Percentiles rank a stretch among this genome's conserved stretches.
Evolutionary conservation across 345 rosid species (phyloP).

Genomic region (Reutealis trisperma): DNA sequence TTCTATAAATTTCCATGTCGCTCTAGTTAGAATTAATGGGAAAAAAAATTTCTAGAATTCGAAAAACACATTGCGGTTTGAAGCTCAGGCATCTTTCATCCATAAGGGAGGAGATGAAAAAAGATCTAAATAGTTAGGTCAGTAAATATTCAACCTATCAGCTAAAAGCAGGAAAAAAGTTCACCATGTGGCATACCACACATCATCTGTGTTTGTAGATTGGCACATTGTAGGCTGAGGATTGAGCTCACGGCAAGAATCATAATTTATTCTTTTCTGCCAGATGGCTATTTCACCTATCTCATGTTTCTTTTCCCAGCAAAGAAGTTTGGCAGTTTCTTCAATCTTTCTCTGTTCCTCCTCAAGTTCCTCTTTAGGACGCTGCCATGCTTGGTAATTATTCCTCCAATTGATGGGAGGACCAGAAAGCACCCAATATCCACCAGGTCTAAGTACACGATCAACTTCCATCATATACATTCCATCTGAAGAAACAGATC

Average conservation of each 20-base stretch:
- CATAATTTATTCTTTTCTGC: conserved; percentile 30
- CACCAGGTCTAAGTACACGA: conserved; percentile 39
- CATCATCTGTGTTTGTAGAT: conserved; percentile 30
- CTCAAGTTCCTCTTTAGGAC: conserved; percentile 34
- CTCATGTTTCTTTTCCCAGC: conserved; percentile 43
- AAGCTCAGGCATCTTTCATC: not conserved
- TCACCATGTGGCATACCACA: conserved; percentile 16
- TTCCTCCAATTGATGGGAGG: conserved; percentile 37
- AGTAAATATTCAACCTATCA: conserved; percentile 1
- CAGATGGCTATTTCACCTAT: conserved; percentile 35
- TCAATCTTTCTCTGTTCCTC: conserved; percentile 32
- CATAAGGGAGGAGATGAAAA: not conserved
- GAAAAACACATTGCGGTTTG: not conserved
- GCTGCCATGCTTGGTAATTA: conserved; percentile 35
- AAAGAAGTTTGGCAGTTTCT: conserved; percentile 33
- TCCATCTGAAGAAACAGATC: conserved; percentile 27
- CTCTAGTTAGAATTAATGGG: not conserved
- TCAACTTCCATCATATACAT: conserved; percentile 41
- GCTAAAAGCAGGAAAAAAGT: not conserved
- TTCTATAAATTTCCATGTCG: not conserved
- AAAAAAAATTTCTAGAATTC: not conserved
- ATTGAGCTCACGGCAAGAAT: conserved; percentile 20
- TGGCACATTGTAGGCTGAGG: conserved; percentile 27
- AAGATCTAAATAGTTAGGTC: not conserved
- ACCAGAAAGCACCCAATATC: conserved; percentile 41